Percentiles rank a stretch among this genome's conserved stretches.
Conservation (phyloP, 2,329 filamentous ascomycete genomes). For the Hypomyces perniciosus region DNA sequence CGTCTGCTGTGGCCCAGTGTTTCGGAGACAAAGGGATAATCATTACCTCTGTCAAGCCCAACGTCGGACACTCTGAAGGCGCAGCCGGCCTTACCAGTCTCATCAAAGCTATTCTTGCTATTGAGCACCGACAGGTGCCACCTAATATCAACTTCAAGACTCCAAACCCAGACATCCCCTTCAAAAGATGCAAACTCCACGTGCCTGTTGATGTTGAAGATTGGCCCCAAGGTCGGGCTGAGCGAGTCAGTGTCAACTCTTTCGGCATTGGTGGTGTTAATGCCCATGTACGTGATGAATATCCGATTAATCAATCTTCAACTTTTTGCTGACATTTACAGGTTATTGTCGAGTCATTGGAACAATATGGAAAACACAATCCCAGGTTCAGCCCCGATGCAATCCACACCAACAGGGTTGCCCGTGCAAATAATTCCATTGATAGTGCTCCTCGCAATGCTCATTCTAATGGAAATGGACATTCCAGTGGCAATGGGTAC, state of each 20-base stretch:
- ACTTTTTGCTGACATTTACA: neutral
- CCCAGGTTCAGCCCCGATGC: neutral
- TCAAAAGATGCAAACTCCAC: slow-evolving; percentile 17
- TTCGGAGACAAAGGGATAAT: slow-evolving; percentile 20
- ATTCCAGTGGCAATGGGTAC: no score
- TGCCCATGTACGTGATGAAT: neutral
- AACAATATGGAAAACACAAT: neutral
- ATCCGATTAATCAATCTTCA: no score
- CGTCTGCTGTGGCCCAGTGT: slow-evolving; percentile 25
- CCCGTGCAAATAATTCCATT: no score
- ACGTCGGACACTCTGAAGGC: slow-evolving; percentile 27
- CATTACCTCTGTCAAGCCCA: slow-evolving; percentile 22
- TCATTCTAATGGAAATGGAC: no score
- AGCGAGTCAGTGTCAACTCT: slow-evolving; percentile 29
- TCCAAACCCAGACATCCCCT: slow-evolving; percentile 16
- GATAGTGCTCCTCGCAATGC: no score
- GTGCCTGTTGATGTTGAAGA: slow-evolving; percentile 20
- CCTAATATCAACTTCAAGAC: slow-evolving; percentile 20
- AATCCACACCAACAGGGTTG: neutral
- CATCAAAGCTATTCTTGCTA: slow-evolving; percentile 26
- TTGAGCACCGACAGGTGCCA: slow-evolving; percentile 22
- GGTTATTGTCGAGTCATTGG: slow-evolving; percentile 2
- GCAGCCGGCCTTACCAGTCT: slow-evolving; percentile 24
- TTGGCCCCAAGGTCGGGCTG: slow-evolving; percentile 21
- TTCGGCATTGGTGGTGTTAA: neutral